Evolutionary conservation across 139 green algal genomes (phyloP).

Genomic region (Desmodesmus armatus): DNA sequence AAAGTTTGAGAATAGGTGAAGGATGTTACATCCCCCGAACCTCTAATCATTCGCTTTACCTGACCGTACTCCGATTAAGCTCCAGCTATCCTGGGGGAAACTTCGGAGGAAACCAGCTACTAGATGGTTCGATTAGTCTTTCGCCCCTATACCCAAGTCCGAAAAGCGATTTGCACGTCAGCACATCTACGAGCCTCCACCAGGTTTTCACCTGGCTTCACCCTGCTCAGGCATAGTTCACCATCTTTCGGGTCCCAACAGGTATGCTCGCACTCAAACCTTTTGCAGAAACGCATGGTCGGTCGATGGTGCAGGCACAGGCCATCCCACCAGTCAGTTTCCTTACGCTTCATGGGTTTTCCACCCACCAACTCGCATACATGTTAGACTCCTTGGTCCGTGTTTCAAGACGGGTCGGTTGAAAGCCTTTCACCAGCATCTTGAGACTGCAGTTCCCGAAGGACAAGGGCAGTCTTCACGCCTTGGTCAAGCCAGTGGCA

Average conservation of each 20-base stretch:
- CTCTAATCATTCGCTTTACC: slow-evolving; percentile 97
- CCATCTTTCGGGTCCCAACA: slow-evolving; percentile 96
- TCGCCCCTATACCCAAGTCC: slow-evolving; percentile 97
- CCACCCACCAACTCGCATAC: slow-evolving; percentile 91
- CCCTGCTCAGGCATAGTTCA: slow-evolving; percentile 96
- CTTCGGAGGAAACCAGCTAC: slow-evolving; percentile 97
- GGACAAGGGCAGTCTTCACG: slow-evolving; percentile 71
- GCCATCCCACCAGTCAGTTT: slow-evolving; percentile 88
- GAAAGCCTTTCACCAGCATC: slow-evolving; percentile 87
- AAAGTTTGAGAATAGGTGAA: slow-evolving; percentile 97
- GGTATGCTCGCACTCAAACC: slow-evolving; percentile 90
- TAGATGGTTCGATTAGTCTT: slow-evolving; percentile 99
- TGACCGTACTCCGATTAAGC: slow-evolving; percentile 86
- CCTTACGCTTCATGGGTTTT: slow-evolving; percentile 93
- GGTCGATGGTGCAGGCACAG: slow-evolving; percentile 86
- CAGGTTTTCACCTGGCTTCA: slow-evolving; percentile 95
- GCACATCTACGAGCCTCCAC: slow-evolving; percentile 95
- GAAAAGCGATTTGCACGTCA: slow-evolving; percentile 98
- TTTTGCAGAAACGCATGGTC: slow-evolving; percentile 92
- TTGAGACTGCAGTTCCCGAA: slow-evolving; percentile 78
- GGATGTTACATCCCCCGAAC: slow-evolving; percentile 86
- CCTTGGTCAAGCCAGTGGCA: slow-evolving; percentile 79
- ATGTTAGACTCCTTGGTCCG: slow-evolving; percentile 97
- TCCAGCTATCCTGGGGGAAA: slow-evolving; percentile 95
- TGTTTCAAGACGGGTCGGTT: slow-evolving; percentile 96